Percentiles rank a stretch among this genome's conserved stretches.
These are phyloP conservation scores for Lactifluus rugatus DNA, from an alignment of 768 basidiomycete species.

Conservation along the genomic window DNA sequence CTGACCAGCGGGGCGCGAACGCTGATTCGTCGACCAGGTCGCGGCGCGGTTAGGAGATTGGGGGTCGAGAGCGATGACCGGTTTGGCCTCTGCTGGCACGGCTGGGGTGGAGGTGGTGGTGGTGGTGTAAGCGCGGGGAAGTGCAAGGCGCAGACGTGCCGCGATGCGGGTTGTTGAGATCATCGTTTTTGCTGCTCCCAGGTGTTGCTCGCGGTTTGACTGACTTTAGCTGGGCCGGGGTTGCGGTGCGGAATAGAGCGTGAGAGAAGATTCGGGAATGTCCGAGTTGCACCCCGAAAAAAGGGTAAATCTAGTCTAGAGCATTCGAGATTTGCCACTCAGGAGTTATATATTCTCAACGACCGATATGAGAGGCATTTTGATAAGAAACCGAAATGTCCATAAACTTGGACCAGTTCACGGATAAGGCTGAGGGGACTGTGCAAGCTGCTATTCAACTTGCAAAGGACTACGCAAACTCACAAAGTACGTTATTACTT, in stretches of 20 bases:
- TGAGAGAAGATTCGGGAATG: neutral
- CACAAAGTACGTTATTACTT: conserved; percentile 47
- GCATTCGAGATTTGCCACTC: neutral
- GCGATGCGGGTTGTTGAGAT: conserved; percentile 13
- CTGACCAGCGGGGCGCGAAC: conserved; percentile 46
- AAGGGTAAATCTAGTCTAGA: conserved; percentile 7
- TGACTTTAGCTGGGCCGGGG: neutral
- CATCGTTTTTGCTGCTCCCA: neutral
- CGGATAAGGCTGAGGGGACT: conserved; percentile 70
- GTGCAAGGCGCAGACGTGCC: conserved; percentile 17
- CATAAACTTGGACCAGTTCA: conserved; percentile 61
- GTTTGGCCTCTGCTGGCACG: conserved; percentile 20
- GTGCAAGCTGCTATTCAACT: conserved; percentile 65
- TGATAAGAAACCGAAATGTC: conserved; percentile 21
- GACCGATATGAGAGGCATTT: conserved; percentile 15
- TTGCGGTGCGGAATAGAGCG: too few relatives aligned
- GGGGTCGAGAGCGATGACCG: conserved; percentile 25
- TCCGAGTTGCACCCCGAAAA: too few relatives aligned
- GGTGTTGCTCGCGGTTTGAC: too few relatives aligned
- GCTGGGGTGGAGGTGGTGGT: conserved; percentile 8
- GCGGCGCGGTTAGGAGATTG: conserved; percentile 79
- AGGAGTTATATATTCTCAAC: neutral
- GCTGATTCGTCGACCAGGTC: conserved; percentile 84
- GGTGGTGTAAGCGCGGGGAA: conserved; percentile 10
- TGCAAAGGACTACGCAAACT: conserved; percentile 77